Percentiles rank a stretch among this genome's conserved stretches.
Conservation (phyloP, 306 rosid genomes). For the Pterocarpus macrocarpus region DNA sequence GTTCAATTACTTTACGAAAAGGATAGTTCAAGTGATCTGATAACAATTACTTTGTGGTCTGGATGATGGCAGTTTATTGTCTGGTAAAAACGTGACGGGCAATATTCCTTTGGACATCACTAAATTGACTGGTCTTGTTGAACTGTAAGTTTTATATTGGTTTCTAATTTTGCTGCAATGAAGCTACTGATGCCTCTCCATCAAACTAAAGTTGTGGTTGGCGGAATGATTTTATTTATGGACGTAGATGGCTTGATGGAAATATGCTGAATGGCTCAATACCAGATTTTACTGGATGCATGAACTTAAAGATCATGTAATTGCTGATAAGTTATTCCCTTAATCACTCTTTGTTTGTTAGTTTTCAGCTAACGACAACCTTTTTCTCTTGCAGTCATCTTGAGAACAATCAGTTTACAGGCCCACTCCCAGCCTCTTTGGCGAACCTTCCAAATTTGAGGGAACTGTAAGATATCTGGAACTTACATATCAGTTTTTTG, state of each 20-base stretch:
- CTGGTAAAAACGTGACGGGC: slow-evolving; percentile 81
- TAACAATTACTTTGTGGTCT: slow-evolving; percentile 45
- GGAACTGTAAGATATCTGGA: slow-evolving; percentile 81
- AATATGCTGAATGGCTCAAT: slow-evolving; percentile 69
- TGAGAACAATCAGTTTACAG: slow-evolving; percentile 83
- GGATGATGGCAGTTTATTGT: slow-evolving; percentile 72
- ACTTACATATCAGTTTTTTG: slow-evolving; percentile 31
- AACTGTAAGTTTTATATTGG: slow-evolving; percentile 72
- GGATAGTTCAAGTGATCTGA: slow-evolving; percentile 42
- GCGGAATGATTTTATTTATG: slow-evolving; percentile 40
- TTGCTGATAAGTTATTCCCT: slow-evolving; percentile 42
- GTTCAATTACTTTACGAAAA: slow-evolving; percentile 12
- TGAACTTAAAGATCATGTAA: slow-evolving; percentile 86
- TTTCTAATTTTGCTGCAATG: slow-evolving; percentile 41
- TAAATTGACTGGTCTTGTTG: slow-evolving; percentile 78
- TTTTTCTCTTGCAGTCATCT: slow-evolving; percentile 77
- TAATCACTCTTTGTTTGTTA: slow-evolving; percentile 20
- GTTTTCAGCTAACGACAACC: slow-evolving; percentile 46
- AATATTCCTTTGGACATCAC: slow-evolving; percentile 76
- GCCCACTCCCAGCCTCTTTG: slow-evolving; percentile 74
- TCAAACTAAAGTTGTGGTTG: slow-evolving; percentile 28
- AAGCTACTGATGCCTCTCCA: slow-evolving; percentile 32
- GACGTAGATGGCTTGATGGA: slow-evolving; percentile 59
- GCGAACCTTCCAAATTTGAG: slow-evolving; percentile 77
- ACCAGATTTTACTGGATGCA: slow-evolving; percentile 88